Evolutionary conservation across 257 asterid genomes (phyloP).

Genomic region (Thymus mandschuricus): DNA sequence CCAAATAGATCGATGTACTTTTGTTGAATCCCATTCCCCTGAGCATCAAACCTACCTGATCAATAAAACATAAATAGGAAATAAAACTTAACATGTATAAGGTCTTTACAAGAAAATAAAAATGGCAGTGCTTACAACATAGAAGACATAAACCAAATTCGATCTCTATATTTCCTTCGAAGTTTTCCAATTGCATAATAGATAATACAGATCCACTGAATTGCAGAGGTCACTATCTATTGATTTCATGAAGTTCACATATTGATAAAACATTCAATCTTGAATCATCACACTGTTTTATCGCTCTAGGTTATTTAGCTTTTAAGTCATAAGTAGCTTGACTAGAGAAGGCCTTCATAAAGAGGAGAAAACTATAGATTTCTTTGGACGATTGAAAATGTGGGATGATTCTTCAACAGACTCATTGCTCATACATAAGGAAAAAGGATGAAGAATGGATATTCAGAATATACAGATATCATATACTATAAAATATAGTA

Average conservation of each 20-base stretch:
- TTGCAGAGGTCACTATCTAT: background rate
- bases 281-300: background rate
- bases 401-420: conserved; percentile 1
- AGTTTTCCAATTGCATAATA: background rate
- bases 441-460: background rate
- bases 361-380: background rate
- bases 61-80: conserved; percentile 33
- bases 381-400: background rate
- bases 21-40: conserved; percentile 97
- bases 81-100: background rate
- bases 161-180: background rate
- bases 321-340: background rate
- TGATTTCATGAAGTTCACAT: background rate
- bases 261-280: background rate
- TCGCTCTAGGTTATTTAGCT: background rate
- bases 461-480: background rate
- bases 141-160: conserved; percentile 9
- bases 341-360: background rate
- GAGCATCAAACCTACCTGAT: conserved; percentile 97
- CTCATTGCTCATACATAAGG: background rate
- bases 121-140: background rate
- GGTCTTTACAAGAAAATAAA: conserved; percentile 10
- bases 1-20: conserved; percentile 84
- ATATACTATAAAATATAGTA: conserved; percentile 30
- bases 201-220: background rate